Evolutionary conservation across 306 rosid genomes (phyloP), one percentile per base, ranked within the genome.

Genomic region (Canavalia ensiformis): DNA sequence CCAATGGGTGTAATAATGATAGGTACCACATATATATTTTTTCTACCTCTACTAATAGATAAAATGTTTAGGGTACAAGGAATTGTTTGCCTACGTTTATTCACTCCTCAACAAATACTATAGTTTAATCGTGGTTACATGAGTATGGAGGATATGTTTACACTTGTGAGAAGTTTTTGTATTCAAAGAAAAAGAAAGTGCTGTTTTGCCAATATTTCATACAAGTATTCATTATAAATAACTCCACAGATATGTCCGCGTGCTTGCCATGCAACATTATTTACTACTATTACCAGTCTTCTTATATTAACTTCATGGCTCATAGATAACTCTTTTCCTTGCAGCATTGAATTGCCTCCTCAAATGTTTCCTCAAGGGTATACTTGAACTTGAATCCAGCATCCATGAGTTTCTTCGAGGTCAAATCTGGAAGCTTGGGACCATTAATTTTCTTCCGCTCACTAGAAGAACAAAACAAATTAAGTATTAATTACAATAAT

Each of bases 361-460:
- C 78, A 12, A 86, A 57, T 84, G 79, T 88, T 47, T 88, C 86
- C 39, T 88, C 89, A 49, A 87, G 13, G 35, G 90, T 83, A 69
- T 89, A 65, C 67, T 85, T 85, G 18, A 73, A 89, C 56, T 77
- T 11, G 11, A 91, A 89, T 47, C 92, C 94, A n/a, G 70, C 70
- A 80, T 87, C 90, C 60, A 77, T 46, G 37, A 88, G 87, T 76
- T 88, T 88, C 84, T 90, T 88, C 12, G 97, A 80, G 62, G 73
- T 85, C 6, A 85, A 31, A 75, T 46, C 9, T 46, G 87, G 69
- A 2, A 29, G 2, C 72, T 33, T 75, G 2, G 0, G 5, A 47
- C 86, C 83, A 41, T 45, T 30, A 67, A 70, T 42, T 29, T 79
- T 79, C 57, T 82, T 82, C 34, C 85, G 34, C 65, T 78, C 82